Conservation (phyloP, 2,329 filamentous ascomycete genomes). For the Blastomyces emzantsi region DNA sequence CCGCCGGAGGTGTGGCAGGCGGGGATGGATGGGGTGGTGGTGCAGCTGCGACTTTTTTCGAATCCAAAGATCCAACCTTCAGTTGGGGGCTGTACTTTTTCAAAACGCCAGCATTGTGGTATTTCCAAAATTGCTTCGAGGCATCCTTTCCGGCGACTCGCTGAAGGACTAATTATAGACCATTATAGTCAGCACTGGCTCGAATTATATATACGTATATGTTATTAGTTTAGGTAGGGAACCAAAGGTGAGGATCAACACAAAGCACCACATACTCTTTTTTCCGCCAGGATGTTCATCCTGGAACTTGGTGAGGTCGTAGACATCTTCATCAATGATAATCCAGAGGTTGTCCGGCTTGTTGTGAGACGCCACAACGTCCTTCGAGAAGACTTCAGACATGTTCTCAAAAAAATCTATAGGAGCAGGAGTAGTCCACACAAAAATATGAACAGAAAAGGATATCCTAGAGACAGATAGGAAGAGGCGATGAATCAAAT, state of each 20-base stretch:
- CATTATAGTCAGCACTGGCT: background rate
- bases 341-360: constrained; percentile 81
- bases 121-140: constrained; percentile 60
- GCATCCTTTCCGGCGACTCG: constrained; percentile 58
- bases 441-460: background rate
- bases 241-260: background rate
- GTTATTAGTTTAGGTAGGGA: background rate
- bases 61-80: constrained; percentile 66
- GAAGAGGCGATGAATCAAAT: background rate
- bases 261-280: constrained; percentile 47
- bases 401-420: constrained; percentile 46
- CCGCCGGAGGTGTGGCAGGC: constrained; percentile 38
- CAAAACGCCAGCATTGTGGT: constrained; percentile 52
- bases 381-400: constrained; percentile 75
- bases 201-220: background rate
- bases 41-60: constrained; percentile 57
- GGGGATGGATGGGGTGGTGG: constrained; percentile 38
- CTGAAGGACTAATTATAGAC: constrained; percentile 46
- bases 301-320: constrained; percentile 84
- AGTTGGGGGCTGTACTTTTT: constrained; percentile 55
- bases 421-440: background rate
- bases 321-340: constrained; percentile 89
- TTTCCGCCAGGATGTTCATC: constrained; percentile 75
- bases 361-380: constrained; percentile 87
- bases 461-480: background rate